Evolutionary conservation across 768 basidiomycete species (phyloP), one percentile per base, ranked within the genome.

Genomic region (Termitomyces sp.): DNA sequence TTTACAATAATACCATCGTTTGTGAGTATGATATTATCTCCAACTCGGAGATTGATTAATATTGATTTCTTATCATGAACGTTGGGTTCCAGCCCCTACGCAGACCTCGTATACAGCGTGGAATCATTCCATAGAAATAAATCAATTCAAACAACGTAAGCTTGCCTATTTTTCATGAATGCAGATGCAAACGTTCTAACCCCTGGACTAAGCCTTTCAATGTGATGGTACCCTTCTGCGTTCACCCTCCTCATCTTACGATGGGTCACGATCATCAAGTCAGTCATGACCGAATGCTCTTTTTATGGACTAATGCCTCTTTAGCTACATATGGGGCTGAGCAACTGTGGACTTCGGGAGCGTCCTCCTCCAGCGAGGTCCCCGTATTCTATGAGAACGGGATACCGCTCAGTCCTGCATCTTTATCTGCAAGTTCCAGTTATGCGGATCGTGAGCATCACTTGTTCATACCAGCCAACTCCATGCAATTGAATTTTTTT

Each of bases 361-460:
- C 44, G 37, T 43, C 57, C 16, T 42, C 23, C 23, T 52, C 51
- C 19, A 25, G 21, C 48, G 49, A 37, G 32, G 45, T 45, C 11
- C 41, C 50, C 3, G 37, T 16, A 25, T 31, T 42, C 32, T 47
- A 55, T 37, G 51, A 49, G 44, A 46, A 52, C 29, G 51, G 37
- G 19, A 19, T 38, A 2, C 46, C 47, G 5, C 37, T 52, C 37
- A 27, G 44, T 43, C 41, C 61, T 21, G 27, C 57, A 37, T 56
- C 40, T 2, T 46, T 59, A 35, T 53, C 57, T 38, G 61, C 66
- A 10, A 68, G 69, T 50, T 68, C 65, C 57, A 72, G 70, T n/a
- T 70, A 73, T 32, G 64, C 62, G 32, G 71, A 71, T 61, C 66
- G 73, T 75, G 60, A 49, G 62, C 59, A 4, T 53, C 17, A 0